These are phyloP conservation scores for Myxozyma geophila DNA, from an alignment of 805 yeast species.

Conservation along the genomic window DNA sequence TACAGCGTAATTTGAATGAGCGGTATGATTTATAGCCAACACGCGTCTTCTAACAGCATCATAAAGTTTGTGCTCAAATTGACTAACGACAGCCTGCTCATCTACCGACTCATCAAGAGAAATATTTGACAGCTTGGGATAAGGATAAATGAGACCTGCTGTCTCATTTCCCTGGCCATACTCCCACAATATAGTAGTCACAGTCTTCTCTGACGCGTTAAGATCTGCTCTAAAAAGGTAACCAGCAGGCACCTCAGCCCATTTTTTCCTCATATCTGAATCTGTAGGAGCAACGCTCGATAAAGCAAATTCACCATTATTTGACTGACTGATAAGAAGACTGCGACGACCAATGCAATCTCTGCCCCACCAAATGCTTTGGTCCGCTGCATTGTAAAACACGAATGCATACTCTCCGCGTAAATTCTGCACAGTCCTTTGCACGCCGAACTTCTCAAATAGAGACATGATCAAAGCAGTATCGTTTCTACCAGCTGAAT, in stretches of 20 bases:
- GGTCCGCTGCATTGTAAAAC: conserved; percentile 47
- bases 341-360: conserved; percentile 85
- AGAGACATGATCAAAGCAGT: conserved; percentile 56
- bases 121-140: conserved; percentile 1
- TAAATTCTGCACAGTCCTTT: conserved; percentile 51
- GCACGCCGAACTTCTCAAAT: conserved; percentile 49
- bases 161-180: not conserved
- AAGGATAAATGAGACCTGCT: conserved; percentile 9
- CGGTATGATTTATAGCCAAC: conserved; percentile 14
- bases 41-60: conserved; percentile 24
- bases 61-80: conserved; percentile 25
- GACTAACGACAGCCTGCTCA: conserved; percentile 16
- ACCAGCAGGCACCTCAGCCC: conserved; percentile 62
- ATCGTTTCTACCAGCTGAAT: conserved; percentile 52
- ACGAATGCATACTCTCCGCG: conserved; percentile 85
- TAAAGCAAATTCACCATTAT: conserved; percentile 12
- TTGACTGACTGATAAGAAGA: conserved; percentile 48
- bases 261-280: conserved; percentile 17
- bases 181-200: conserved; percentile 6
- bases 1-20: conserved; percentile 53
- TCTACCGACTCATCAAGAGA: not conserved
- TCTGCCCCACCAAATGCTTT: conserved; percentile 72
- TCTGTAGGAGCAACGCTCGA: conserved; percentile 35
- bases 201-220: not conserved
- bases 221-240: conserved; percentile 47